Base-by-base conservation (phyloP, 2,329 filamentous ascomycete species). In the Beauveria sp. region DNA sequence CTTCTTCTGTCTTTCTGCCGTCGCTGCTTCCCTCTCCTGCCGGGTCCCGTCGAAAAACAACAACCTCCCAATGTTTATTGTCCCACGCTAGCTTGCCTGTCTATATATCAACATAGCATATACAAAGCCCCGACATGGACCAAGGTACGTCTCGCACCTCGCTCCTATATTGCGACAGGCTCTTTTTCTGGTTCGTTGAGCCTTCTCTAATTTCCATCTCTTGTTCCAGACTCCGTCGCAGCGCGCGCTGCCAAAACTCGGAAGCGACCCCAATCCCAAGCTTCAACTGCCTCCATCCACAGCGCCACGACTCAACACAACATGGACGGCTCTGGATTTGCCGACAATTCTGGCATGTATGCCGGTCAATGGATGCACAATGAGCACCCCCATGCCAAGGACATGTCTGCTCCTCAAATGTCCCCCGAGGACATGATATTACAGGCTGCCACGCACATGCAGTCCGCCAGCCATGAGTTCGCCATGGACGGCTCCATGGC, bases 351-450 rank as follows among this genome's bases (percentile, higher is more conserved):
- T 51, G 75, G 76, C 55, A 73, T 79, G 65, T 84, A 82, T 65
- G 69, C 73, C 22, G 73, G 77, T 38, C 79, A 81, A 73, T 85
- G 83, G 83, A 72, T 79, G 57, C 64, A 74, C 57, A 79, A 75
- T 65, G 76, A 76, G 55, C 77, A 80, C 65, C 67, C 66, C 56
- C 77, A 79, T 59, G 68, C 74, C 10, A 78, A 78, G 67, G 76
- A 78, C 53, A 77, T 83, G 65, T 69, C 71, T 8, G 68, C 72
- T 18, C 72, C 76, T 38, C 78, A 80, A 59, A 78, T 87, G 76
- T 79, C 81, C 3, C 74, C 82, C 26, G 84, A 87, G 66, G 83
- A 84, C 63, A 80, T 86, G 74, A 80, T 87, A 53, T 74, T 87
- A 64, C 81, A 84, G 61, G 80, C 81, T 20, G 79, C 81, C 31